Conservation (phyloP, 768 basidiomycete species). For the Phaeotremella skinneri region DNA sequence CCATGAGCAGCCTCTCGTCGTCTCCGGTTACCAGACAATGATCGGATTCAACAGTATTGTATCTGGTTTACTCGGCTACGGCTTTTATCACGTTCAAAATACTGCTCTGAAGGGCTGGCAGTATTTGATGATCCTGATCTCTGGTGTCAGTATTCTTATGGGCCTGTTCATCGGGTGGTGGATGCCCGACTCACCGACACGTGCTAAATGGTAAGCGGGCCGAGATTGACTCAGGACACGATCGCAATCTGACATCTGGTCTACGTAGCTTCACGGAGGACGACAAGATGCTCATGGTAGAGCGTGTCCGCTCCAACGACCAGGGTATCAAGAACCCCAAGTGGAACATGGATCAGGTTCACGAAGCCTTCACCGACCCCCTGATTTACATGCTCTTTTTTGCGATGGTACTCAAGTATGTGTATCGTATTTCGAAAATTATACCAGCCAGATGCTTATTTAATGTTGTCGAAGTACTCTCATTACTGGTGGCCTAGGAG, state of each 20-base stretch:
- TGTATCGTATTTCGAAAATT: too few relatives aligned
- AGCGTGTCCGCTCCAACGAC: constrained; percentile 58
- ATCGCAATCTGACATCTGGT: too few relatives aligned
- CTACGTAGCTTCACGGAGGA: constrained; percentile 53
- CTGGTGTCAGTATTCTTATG: neutral
- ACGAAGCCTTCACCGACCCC: constrained; percentile 55
- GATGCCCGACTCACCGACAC: constrained; percentile 55
- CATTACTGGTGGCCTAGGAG: constrained; percentile 56
- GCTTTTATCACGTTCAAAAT: constrained; percentile 29
- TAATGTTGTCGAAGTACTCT: constrained; percentile 52
- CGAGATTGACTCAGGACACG: too few relatives aligned
- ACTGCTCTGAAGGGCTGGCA: neutral
- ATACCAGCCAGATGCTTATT: neutral
- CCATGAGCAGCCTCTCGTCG: constrained; percentile 29
- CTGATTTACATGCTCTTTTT: constrained; percentile 55
- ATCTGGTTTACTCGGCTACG: constrained; percentile 14
- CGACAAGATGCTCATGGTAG: constrained; percentile 56
- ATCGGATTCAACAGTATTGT: constrained; percentile 17
- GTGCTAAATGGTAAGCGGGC: constrained; percentile 50
- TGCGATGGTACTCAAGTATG: constrained; percentile 55
- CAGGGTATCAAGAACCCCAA: constrained; percentile 58
- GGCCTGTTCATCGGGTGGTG: neutral
- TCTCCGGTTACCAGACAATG: constrained; percentile 25
- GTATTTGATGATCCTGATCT: neutral
- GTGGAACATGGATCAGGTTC: constrained; percentile 53